A percentile compares a stretch with the other conserved stretches of the same genome.
Conservation (phyloP, 2,329 filamentous ascomycete species). For the Neoarthrinium moseri region DNA sequence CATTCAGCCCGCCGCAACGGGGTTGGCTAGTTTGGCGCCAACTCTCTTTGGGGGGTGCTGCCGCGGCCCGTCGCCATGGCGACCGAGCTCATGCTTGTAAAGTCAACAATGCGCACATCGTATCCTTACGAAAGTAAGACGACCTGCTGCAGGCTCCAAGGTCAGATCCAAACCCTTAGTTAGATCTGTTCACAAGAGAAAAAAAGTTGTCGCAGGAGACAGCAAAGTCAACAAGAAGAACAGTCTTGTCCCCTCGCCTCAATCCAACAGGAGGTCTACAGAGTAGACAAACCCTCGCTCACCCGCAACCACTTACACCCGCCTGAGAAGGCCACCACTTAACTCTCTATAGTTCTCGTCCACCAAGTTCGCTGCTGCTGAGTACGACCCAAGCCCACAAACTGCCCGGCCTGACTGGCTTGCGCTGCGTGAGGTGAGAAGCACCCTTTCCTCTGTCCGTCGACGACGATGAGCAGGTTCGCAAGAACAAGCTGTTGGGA, state of each 20-base stretch:
- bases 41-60: background rate
- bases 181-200: background rate
- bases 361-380: constrained; percentile 32
- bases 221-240: background rate
- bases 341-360: constrained; percentile 26
- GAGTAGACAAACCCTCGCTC: background rate
- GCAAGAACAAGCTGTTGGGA: too few relatives aligned
- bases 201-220: too few relatives aligned
- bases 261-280: background rate
- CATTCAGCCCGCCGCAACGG: background rate
- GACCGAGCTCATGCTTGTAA: background rate
- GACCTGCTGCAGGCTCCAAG: background rate
- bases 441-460: background rate
- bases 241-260: background rate
- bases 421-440: constrained; percentile 34
- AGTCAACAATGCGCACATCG: background rate
- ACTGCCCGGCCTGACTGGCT: constrained; percentile 35
- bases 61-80: background rate
- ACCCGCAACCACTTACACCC: constrained; percentile 4
- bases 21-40: background rate
- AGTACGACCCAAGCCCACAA: constrained; percentile 22
- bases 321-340: constrained; percentile 13
- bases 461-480: too few relatives aligned
- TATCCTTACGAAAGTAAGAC: background rate
- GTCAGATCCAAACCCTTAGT: background rate